These are phyloP conservation scores for Podila clonocystis DNA, from an alignment of 192 early-diverging fungal species.

Conservation along the genomic window DNA sequence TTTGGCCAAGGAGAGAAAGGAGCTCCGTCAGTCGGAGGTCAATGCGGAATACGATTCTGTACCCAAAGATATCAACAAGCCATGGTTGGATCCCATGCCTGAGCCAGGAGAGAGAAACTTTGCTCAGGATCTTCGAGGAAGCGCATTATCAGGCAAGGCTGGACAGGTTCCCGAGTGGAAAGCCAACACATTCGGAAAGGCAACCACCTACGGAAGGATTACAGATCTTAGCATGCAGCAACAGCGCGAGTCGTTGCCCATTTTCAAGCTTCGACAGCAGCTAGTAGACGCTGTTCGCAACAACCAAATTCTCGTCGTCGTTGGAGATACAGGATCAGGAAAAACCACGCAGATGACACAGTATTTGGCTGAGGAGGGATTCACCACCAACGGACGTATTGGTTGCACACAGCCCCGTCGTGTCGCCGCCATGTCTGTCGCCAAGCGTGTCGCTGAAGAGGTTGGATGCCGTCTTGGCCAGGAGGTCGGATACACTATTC, in stretches of 20 bases:
- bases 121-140: conserved; percentile 91
- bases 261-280: conserved; percentile 80
- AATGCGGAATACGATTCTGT: conserved; percentile 83
- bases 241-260: conserved; percentile 88
- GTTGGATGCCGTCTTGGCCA: conserved; percentile 92
- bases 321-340: conserved; percentile 97
- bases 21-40: conserved; percentile 83
- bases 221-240: conserved; percentile 85
- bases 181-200: conserved; percentile 78
- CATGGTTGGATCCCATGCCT: conserved; percentile 96
- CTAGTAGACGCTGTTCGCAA: conserved; percentile 85
- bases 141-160: conserved; percentile 66
- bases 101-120: conserved; percentile 90
- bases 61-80: conserved; percentile 86
- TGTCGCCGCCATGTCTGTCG: conserved; percentile 99
- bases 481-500: conserved; percentile 98
- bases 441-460: conserved; percentile 97
- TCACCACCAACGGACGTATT: conserved; percentile 86
- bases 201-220: conserved; percentile 93
- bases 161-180: conserved; percentile 92
- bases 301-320: conserved; percentile 84
- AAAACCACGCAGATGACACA: conserved; percentile 99
- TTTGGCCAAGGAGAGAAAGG: conserved; percentile 93
- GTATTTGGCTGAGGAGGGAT: conserved; percentile 97
- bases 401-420: conserved; percentile 99